Base-by-base conservation (phyloP, 1,284 basidiomycete species). In the Thelephora terrestris region DNA sequence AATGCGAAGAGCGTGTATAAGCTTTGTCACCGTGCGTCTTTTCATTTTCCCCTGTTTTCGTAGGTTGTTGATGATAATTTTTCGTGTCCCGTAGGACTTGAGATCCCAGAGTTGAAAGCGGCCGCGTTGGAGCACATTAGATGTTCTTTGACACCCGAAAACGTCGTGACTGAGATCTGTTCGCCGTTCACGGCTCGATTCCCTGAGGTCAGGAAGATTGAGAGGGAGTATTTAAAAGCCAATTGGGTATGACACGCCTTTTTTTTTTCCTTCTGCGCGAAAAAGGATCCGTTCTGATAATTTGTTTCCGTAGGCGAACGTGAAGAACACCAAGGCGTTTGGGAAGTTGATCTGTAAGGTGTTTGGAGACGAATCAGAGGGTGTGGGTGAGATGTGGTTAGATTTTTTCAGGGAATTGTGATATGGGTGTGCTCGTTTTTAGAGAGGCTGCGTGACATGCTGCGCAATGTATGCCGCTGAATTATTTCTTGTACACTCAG, bases 1-100 rank as follows among this genome's bases (percentile, higher is more conserved):
- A 47, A 24, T 40, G 35, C 46, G n/a, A 47, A 47, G 25, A 47
- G 46, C 24, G 38, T 47, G 38, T 47, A 47, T 38, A 20, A 38
- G 17, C 46, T 47, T 27, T 32, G 35, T 12, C 34, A 47, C 20
- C 35, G 46, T 47, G n/a, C 16, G 46, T 47, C 18, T 12, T 20
- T 24, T 32, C 7, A 32, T 32, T 12, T 20, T 47, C 17, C 6
- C 4, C 29, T 32, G 7, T 14, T 12, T 32, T 5, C 29, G 29
- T 39, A 5, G 5, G 16, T 21, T 25, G n/a, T 20, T 45, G 35
- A 16, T 7, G n/a, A 12, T 45, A 7, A 43, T 23, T n/a, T 21
- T 24, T 44, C 44, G 39, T 42, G 6, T 21, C 5, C 20, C 12
- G 4, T 38, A 47, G 46, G 38, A 25, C 46, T 47, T 36, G 35